phyloP scores from a whole-genome alignment of 1,139 yeast species.

The Candida sojae region DNA sequence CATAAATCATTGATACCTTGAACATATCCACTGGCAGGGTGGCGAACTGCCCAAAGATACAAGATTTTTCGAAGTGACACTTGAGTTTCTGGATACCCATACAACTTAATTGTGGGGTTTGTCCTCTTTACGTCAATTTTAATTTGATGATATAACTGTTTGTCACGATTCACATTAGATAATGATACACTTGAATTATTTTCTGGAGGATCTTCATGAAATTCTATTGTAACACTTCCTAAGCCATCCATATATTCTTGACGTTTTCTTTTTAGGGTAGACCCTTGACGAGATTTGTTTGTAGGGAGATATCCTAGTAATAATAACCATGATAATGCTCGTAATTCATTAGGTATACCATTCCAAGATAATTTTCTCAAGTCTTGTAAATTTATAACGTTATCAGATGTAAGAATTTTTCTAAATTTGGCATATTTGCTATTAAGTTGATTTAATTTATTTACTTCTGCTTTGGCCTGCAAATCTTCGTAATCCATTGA shows the following conservation, averaged over 20 bases:
- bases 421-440: conserved; percentile 70
- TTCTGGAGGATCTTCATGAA: conserved; percentile 39
- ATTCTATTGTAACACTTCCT: conserved; percentile 42
- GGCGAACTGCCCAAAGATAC: conserved; percentile 95
- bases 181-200: conserved; percentile 18
- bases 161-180: conserved; percentile 48
- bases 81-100: conserved; percentile 71
- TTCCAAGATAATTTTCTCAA: conserved; percentile 87
- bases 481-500: conserved; percentile 27
- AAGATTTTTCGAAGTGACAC: conserved; percentile 75
- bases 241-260: conserved; percentile 81
- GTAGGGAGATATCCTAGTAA: conserved; percentile 89
- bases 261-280: conserved; percentile 75
- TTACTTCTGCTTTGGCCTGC: conserved; percentile 47
- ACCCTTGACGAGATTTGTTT: conserved; percentile 70
- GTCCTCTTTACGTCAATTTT: conserved; percentile 95
- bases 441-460: conserved; percentile 57
- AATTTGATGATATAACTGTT: conserved; percentile 91
- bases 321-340: conserved; percentile 89
- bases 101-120: conserved; percentile 78
- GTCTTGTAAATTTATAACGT: conserved; percentile 57
- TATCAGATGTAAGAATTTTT: conserved; percentile 56
- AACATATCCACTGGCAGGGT: conserved; percentile 98
- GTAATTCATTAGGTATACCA: conserved; percentile 80
- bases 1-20: conserved; percentile 96